A percentile compares a stretch with the other conserved stretches of the same genome.
These are phyloP conservation scores for Coemansia sp. DNA, from an alignment of 192 early-diverging fungal genomes.

Conservation along the genomic window DNA sequence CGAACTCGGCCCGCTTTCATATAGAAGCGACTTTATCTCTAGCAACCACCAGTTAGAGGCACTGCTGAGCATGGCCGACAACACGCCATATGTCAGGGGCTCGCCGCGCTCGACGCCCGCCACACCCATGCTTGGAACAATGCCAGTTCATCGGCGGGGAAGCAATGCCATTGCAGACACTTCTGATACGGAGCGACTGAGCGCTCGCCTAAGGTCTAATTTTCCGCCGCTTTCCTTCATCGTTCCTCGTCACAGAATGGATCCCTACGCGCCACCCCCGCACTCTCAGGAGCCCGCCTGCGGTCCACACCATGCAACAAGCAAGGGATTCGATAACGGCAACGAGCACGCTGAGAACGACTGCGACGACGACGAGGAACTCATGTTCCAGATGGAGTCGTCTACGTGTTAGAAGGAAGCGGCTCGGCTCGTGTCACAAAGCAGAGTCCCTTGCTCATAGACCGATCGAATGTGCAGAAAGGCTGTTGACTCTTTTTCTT, in stretches of 20 bases:
- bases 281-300: not conserved
- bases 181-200: slow-evolving; percentile 6
- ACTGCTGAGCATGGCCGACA: slow-evolving; percentile 25
- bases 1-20: slow-evolving; percentile 24
- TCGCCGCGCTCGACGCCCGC: slow-evolving; percentile 39
- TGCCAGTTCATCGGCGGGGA: not conserved
- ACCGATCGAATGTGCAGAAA: not conserved
- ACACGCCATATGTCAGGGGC: not conserved
- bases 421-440: not conserved
- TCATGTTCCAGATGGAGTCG: slow-evolving; percentile 53
- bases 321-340: not conserved
- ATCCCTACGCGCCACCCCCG: not conserved
- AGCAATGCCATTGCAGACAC: not conserved
- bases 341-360: slow-evolving; percentile 12
- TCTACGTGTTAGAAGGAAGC: slow-evolving; percentile 12
- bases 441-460: not conserved
- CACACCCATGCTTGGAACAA: slow-evolving; percentile 19
- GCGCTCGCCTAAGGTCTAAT: slow-evolving; percentile 33
- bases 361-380: slow-evolving; percentile 44
- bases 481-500: not conserved
- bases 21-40: slow-evolving; percentile 33
- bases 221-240: slow-evolving; percentile 52
- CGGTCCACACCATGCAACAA: not conserved
- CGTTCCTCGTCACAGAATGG: slow-evolving; percentile 36
- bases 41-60: slow-evolving; percentile 22